phyloP scores from a whole-genome alignment of 495 filamentous ascomycete genomes.

The Chlorociboria aeruginascens region DNA sequence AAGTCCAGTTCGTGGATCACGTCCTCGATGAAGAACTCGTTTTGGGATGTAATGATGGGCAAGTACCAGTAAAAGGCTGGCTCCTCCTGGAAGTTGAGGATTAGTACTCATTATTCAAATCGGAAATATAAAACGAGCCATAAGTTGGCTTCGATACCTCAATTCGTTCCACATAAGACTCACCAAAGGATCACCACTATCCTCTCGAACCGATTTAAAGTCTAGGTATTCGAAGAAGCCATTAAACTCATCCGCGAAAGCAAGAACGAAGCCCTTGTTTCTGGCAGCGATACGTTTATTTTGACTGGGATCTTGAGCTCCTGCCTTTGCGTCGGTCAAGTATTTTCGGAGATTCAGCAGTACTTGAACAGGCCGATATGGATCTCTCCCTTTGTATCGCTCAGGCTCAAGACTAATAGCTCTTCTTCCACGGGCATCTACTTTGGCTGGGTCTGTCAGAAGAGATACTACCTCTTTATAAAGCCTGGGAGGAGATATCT shows the following conservation, averaged over 20 bases:
- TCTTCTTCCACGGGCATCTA: conserved; percentile 8
- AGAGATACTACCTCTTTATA: not conserved
- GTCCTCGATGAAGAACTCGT: conserved; percentile 16
- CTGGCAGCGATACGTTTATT: conserved; percentile 14
- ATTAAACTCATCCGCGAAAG: conserved; percentile 18
- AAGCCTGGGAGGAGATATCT: conserved; percentile 14
- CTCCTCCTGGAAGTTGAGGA: conserved; percentile 4
- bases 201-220: conserved; percentile 9
- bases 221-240: conserved; percentile 15
- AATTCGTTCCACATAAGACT: not conserved
- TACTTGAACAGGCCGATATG: conserved; percentile 3
- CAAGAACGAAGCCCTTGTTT: conserved; percentile 20
- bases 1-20: conserved; percentile 10
- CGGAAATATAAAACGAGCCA: not conserved
- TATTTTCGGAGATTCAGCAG: conserved; percentile 15
- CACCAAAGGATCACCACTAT: conserved; percentile 5
- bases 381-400: conserved; percentile 6
- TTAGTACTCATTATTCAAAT: not conserved
- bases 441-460: conserved; percentile 5
- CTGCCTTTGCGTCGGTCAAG: conserved; percentile 11
- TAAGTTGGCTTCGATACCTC: no score
- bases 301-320: not conserved
- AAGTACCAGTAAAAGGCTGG: conserved; percentile 13
- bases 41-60: conserved; percentile 7
- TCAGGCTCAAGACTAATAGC: conserved; percentile 15